Base-by-base conservation (phyloP, 2,329 filamentous ascomycete genomes). In the Septoria linicola region DNA sequence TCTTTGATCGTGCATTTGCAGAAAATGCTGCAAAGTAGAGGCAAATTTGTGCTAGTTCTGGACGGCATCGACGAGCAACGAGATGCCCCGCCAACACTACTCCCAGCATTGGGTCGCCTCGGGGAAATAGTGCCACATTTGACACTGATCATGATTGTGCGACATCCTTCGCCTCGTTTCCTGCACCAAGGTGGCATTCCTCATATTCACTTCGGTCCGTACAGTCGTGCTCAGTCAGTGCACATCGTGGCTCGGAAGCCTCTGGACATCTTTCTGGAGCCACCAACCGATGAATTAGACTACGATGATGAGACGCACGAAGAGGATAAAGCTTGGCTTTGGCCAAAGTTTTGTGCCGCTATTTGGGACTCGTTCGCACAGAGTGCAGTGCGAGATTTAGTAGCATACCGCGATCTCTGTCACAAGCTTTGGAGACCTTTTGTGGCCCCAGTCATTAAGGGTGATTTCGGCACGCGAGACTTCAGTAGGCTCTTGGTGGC, bases 321-420 rank as follows among this genome's bases (percentile, higher is more conserved):
- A 67, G 63, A 83, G 75, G 72, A 83, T 74, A 85, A 85, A 8
- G 67, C 72, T 19, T 86, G 87, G 70, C 80, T 92, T 13, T 93
- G 88, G 87, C 75, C 82, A 11, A 84, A 89, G 37, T 97, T 95
- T 73, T 82, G 85, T 55, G 82, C 82, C 41, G 88, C 89, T 3
- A 83, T 96, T 11, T 93, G 95, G 77, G 93, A 99, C 66, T 84
- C 91, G 1, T 77, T 97, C 10, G 83, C 86, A 41, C 88, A 86
- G 57, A 83, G 89, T 40, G 89, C 89, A 2, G 87, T 87, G 1
- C 83, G 90, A 42, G 90, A 92, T 31, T 77, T 97, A 11, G 78
- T 86, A 1, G 80, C 81, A 8, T 90, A 96, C 60, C 78, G 76
- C 3, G 79, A 81, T 30, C 81, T 86, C 42, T 90, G 87, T 64